These are phyloP conservation scores for Tuber indicum DNA, from an alignment of 495 filamentous ascomycete species.

Conservation along the genomic window DNA sequence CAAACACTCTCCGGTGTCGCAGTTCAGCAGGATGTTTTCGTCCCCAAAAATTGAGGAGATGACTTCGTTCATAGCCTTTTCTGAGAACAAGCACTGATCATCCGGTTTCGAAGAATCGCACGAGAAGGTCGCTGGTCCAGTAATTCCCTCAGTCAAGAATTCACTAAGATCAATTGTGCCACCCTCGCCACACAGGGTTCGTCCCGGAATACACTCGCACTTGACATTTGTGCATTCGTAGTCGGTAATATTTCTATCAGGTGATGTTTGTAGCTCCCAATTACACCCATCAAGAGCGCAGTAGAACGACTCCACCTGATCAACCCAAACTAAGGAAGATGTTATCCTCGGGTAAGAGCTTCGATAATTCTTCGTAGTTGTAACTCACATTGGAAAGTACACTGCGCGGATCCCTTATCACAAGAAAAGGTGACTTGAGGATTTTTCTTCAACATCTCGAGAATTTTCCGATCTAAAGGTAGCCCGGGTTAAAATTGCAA, in stretches of 20 bases:
- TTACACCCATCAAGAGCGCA: slow-evolving; percentile 77
- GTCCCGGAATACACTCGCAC: slow-evolving; percentile 81
- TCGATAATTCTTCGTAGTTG: neutral
- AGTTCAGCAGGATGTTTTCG: slow-evolving; percentile 73
- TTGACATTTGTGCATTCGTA: slow-evolving; percentile 78
- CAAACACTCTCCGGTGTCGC: slow-evolving; percentile 83
- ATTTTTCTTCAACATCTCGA: slow-evolving; percentile 73
- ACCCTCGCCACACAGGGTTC: slow-evolving; percentile 86
- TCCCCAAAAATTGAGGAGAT: slow-evolving; percentile 88
- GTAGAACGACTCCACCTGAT: slow-evolving; percentile 89
- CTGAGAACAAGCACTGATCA: slow-evolving; percentile 73
- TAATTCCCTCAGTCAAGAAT: slow-evolving; percentile 71
- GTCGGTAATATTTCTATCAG: slow-evolving; percentile 68
- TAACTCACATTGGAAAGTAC: slow-evolving; percentile 75
- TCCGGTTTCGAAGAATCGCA: slow-evolving; percentile 50
- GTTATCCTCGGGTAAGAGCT: slow-evolving; percentile 43
- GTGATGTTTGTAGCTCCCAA: slow-evolving; percentile 60
- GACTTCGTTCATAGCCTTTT: slow-evolving; percentile 82
- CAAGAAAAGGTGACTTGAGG: slow-evolving; percentile 94
- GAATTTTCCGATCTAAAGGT: slow-evolving; percentile 58
- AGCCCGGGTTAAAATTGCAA: neutral
- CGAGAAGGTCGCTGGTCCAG: slow-evolving; percentile 76
- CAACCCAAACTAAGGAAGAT: slow-evolving; percentile 71
- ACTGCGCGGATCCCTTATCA: slow-evolving; percentile 61
- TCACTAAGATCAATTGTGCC: slow-evolving; percentile 89